Base-by-base conservation (phyloP, 148 eudicot genomes). In the Rhododendron ferrugineum region DNA sequence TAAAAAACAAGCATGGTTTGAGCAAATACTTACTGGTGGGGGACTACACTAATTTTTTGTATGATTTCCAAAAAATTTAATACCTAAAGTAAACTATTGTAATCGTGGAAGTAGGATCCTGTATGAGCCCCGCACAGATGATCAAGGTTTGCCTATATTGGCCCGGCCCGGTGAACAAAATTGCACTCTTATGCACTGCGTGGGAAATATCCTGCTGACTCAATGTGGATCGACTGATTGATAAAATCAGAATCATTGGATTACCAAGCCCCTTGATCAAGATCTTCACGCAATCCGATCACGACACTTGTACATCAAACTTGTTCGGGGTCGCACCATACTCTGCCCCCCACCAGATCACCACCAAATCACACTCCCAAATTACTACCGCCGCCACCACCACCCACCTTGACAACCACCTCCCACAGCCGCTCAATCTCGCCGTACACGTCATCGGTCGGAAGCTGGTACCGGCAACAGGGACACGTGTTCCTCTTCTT, bases 351-450 rank as follows among this genome's bases (percentile, higher is more conserved):
- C 46, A 83, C 44, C 60, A 30, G 78, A 68, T 83, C 26, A 68
- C 36, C 50, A 44, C 28, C 68, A 28, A 70, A 70, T 70, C 75
- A 70, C 37, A 70, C 7, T 30, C 20, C 40, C 20, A 30, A 70
- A 15, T 70, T 70, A 70, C 72, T 13, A 30, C 72, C 15, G 36
- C 36, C 36, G 3, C 72, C 14, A 3, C 32, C 70, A 28, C 37
- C 37, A 20, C 90, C 90, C 7, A 88, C 83, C 86, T 88, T 88
- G 79, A 86, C 90, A 70, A 95, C 83, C 73, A 88, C 88, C 79
- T 93, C 94, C 98, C 96, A 91, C 82, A 93, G 86, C 91, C 99
- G 90, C 28, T 90, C 88, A 80, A 95, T 90, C 92, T 96, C 99
- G 2, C 92, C 94, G 88, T 83, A 90, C 68, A 92, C 93, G 70